Evolutionary conservation across 495 filamentous ascomycete species (phyloP), one percentile per base, ranked within the genome.

Genomic region (Filosporella fistucella): DNA sequence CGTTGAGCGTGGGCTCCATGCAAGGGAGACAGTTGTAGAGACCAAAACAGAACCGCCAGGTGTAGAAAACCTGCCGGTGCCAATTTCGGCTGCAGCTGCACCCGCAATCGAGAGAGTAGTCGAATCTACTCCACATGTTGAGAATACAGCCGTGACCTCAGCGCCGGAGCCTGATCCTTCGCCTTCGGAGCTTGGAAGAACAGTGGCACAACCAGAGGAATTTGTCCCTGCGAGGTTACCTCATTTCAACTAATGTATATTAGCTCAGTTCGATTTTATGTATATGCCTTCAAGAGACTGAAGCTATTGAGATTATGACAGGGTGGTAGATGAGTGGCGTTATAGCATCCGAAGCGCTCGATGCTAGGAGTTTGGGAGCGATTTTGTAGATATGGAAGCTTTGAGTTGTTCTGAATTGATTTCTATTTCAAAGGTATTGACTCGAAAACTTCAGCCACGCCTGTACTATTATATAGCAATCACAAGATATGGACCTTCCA

Each of bases 1-100:
- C 12, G 54, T 78, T 16, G 74, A 80, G 49, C 77, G 82, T 25
- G 90, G 91, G 2, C 64, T 95, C n/a, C 34, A 54, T 20, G 34
- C 33, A 10, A 35, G 29, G 24, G 46, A 45, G 11, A 2, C 52
- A 0, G 20, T 32, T 2, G 52, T 47, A 18, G 20, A 38, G 26
- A 30, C 42, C 20, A 54, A 57, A 32, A 17, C 9, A 16, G 42
- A 44, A 22, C n/a, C n/a, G n/a, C 23, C 4, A 29, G 9, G 4
- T 17, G 26, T 3, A 41, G 32, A 37, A 40, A 21, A 12, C 12
- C 14, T n/a, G n/a, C 40, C 24, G 26, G 24, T 17, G 11, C 23
- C 49, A n/a, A n/a, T n/a, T n/a, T n/a, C n/a, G n/a, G n/a, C n/a
- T n/a, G n/a, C n/a, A n/a, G n/a, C n/a, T n/a, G n/a, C n/a, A n/a